phyloP scores from a whole-genome alignment of 129 eudicot genomes.

The Calendula officinalis region DNA sequence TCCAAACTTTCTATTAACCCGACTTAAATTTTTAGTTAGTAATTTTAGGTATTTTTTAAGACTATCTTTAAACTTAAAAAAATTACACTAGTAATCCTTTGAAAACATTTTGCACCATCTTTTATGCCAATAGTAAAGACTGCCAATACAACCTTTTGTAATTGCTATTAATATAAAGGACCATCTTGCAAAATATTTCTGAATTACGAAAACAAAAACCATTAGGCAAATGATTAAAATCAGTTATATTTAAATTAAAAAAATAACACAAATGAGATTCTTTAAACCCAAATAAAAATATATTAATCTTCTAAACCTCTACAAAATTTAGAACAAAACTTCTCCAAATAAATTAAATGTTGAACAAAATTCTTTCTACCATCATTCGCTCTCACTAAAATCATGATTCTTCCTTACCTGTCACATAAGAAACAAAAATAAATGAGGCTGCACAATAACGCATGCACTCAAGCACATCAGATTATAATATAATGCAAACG shows the following conservation, averaged over 20 bases:
- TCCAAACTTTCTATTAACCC: too few species aligned
- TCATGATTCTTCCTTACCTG: constrained; percentile 44
- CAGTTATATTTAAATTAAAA: neutral
- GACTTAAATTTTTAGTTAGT: too few species aligned
- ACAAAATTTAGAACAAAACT: constrained; percentile 23
- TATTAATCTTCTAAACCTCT: constrained; percentile 15
- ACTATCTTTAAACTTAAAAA: too few species aligned
- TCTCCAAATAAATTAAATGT: constrained; percentile 2
- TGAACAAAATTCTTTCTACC: neutral
- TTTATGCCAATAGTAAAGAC: too few species aligned
- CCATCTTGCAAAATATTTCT: neutral
- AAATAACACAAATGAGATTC: neutral
- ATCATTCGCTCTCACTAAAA: neutral
- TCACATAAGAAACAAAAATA: neutral
- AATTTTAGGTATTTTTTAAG: too few species aligned
- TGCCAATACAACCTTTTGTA: too few species aligned
- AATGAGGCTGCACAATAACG: neutral
- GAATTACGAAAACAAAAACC: neutral
- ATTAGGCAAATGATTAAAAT: neutral
- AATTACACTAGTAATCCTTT: too few species aligned
- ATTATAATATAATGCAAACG: neutral
- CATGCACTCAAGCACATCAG: neutral
- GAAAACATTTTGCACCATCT: too few species aligned
- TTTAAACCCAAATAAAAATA: constrained; percentile 4
- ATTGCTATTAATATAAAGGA: neutral